A percentile compares a stretch with the other conserved stretches of the same genome.
phyloP scores from a whole-genome alignment of 352 stramenopile species.

The Phytophthora uliginosa region DNA sequence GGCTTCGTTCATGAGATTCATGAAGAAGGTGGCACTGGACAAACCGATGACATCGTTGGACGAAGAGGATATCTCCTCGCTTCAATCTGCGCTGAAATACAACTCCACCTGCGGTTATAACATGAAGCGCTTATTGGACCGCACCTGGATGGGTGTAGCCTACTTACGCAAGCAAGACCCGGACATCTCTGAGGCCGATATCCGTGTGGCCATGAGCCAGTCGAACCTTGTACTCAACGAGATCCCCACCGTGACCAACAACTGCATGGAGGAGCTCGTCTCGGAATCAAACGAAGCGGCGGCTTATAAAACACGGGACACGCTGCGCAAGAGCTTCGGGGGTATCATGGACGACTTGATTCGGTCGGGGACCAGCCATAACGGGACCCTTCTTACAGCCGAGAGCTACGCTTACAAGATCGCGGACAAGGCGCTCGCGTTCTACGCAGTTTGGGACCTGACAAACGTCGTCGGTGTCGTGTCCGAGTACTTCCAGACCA shows the following conservation, averaged over 20 bases:
- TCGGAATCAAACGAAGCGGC: conserved; percentile 6
- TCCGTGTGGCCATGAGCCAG: conserved; percentile 30
- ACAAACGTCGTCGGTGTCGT: conserved; percentile 42
- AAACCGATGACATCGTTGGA: conserved; percentile 24
- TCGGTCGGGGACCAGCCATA: conserved; percentile 29
- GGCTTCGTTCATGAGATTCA: conserved; percentile 25
- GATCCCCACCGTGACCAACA: conserved; percentile 44
- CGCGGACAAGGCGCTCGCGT: conserved; percentile 46
- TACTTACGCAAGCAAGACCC: conserved; percentile 19
- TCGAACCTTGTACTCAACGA: conserved; percentile 54
- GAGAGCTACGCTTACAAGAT: conserved; percentile 48
- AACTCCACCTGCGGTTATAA: conserved; percentile 32
- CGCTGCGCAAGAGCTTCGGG: conserved; percentile 52
- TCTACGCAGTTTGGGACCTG: conserved; percentile 46
- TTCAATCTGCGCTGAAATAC: conserved; percentile 24
- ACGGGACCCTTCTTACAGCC: conserved; percentile 31
- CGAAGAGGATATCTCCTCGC: conserved; percentile 20
- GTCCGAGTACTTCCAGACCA: conserved; percentile 55
- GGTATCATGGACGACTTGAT: conserved; percentile 57
- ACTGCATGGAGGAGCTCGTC: conserved; percentile 44
- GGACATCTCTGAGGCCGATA: conserved; percentile 26
- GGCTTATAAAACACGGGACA: conserved; percentile 41
- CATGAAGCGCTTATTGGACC: conserved; percentile 32
- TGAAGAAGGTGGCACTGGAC: conserved; percentile 29
- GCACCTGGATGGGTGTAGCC: conserved; percentile 30